Base-by-base conservation (phyloP, 257 asterid species). In the Lavandula angustifolia region DNA sequence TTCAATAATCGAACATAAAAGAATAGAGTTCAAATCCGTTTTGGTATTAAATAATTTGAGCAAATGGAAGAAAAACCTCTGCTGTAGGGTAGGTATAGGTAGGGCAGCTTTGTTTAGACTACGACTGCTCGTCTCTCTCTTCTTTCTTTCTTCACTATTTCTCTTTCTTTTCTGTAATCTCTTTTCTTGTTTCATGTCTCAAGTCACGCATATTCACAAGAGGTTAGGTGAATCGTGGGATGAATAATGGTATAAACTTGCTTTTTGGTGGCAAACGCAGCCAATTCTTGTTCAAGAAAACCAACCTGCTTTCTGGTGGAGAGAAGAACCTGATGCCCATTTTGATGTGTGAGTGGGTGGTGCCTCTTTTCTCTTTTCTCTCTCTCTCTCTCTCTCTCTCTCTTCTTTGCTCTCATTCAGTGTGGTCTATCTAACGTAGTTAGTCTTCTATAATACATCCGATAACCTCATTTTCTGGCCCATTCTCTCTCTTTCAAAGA, bases 261-360 rank as follows among this genome's bases (percentile, higher is more conserved):
- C 88, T 84, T 22, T 22, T 22, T 22, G 27, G 27, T 22, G 27
- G 27, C 27, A 22, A 22, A 22, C 27, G 27, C 27, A 22, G 27
- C 27, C 27, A 22, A 22, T 22, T 22, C 27, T 22, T 22, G 27
- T 22, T 22, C 27, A 22, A 22, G 27, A 2, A 22, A 22, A 22
- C 27, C 27, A 22, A 22, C 81, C 76, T 79, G 77, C 88, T 84
- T 84, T 82, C 74, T 80, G 78, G 81, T 61, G 80, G 87, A 58
- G 85, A 70, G 85, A 72, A 71, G 90, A 86, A 81, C 88, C 88
- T 74, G 95, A 85, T 85, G 81, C 91, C 86, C 79, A 80, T 72
- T 83, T 78, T 82, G 87, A 83, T 85, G 90, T 71, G 74, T 82
- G 27, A 85, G 94, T 87, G 91, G 89, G 95, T 87, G 92, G 89